Percentiles rank a stretch among this genome's conserved stretches.
These are phyloP conservation scores for Orbilia blumenaviensis DNA, from an alignment of 2,329 filamentous ascomycete genomes.

Conservation along the genomic window DNA sequence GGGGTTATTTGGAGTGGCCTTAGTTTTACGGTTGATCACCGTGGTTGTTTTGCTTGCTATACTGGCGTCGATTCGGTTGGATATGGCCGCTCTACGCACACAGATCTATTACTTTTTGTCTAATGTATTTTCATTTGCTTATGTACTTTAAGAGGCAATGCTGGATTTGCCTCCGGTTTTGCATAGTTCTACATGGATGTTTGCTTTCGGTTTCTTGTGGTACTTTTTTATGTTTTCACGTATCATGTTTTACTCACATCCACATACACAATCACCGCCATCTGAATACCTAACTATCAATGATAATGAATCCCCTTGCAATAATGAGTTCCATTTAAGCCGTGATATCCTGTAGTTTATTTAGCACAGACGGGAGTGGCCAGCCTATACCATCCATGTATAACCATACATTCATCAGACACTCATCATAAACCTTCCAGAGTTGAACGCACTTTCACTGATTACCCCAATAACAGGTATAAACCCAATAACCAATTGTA, in stretches of 20 bases:
- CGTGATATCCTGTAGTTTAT: not conserved
- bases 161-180: no score
- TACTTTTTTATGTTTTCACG: not conserved
- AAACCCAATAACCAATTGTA: no score
- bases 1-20: not conserved
- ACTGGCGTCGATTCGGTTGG: slow-evolving; percentile 30
- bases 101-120: not conserved
- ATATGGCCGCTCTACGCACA: slow-evolving; percentile 7
- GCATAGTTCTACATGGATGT: not conserved
- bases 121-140: not conserved
- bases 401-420: no score
- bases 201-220: not conserved
- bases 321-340: not conserved
- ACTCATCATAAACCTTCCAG: no score
- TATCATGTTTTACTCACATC: not conserved
- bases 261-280: not conserved
- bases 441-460: no score
- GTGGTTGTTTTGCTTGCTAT: not conserved
- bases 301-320: slow-evolving; percentile 11
- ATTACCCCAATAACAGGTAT: no score
- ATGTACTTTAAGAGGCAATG: not conserved
- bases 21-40: not conserved
- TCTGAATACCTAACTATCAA: not conserved
- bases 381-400: no score
- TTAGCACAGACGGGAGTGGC: no score